phyloP scores from a whole-genome alignment of 1,139 yeast genomes.

The Blastobotrys proliferans region DNA sequence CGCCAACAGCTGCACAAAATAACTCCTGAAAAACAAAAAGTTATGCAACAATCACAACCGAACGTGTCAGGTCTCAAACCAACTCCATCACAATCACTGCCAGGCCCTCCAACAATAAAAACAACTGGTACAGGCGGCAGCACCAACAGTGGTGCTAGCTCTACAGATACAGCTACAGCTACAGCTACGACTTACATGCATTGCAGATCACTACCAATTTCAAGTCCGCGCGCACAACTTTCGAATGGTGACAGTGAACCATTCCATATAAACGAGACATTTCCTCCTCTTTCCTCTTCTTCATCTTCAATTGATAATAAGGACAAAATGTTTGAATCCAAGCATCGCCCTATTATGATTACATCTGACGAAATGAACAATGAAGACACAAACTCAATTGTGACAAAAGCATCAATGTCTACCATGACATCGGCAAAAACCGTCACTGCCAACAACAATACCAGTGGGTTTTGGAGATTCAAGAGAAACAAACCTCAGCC shows the following conservation, averaged over 20 bases:
- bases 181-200: neutral
- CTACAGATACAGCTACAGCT: neutral
- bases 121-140: neutral
- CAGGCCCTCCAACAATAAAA: neutral
- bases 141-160: neutral
- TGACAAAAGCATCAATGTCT: neutral
- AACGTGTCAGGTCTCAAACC: neutral
- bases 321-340: neutral
- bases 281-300: neutral
- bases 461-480: constrained; percentile 3
- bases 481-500: constrained; percentile 3
- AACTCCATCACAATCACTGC: neutral
- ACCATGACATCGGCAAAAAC: neutral
- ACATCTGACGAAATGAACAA: neutral
- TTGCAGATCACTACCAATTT: constrained; percentile 3
- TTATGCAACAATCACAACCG: neutral
- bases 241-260: neutral
- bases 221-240: neutral
- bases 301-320: neutral
- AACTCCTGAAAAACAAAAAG: too few species aligned
- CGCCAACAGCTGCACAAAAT: too few species aligned
- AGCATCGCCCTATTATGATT: constrained; percentile 5
- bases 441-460: neutral
- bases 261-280: neutral
- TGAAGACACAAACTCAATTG: neutral